Evolutionary conservation across 108 stramenopile genomes (phyloP), one percentile per base, ranked within the genome.

Genomic region (Nannochloropsis salina): DNA sequence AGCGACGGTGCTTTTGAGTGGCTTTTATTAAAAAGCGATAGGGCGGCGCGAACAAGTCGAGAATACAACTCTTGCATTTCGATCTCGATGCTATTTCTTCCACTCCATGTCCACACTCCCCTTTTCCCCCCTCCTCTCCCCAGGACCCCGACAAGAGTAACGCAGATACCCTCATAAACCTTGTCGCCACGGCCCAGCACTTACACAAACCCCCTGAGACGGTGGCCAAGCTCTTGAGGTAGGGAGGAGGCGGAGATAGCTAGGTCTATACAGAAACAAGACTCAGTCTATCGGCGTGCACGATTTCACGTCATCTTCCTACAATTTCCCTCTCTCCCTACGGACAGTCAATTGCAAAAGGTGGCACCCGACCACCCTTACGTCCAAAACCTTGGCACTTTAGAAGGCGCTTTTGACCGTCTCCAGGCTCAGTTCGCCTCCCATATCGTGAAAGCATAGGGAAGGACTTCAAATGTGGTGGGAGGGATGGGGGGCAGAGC

Each of bases 151-250:
- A 44, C 94, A 94, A 86, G 20, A 90, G 89, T 80, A 92, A 95
- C 87, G 89, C 93, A 9, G 97, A 99, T 86, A 94, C 96, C 18
- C 88, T 99, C 86, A 91, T 96, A 82, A 99, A 99, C 87, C 83
- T 96, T 82, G 92, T 97, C 83, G 94, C 94, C 42, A 95, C 94
- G 87, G 92, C 83, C 80, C 93, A 95, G 81, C 94, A 97, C 82
- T 88, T 95, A 88, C 93, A 92, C 88, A 94, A 91, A 91, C 93
- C 85, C 85, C 90, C 9, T 82, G 90, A 82, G 61, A 74, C 61
- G 61, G 61, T 74, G 61, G 61, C 61, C 6, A 74, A 74, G 61
- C 61, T 74, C 3, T 74, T 74, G 8, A 74, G 61, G 61, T 74
- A 74, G 61, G 8, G 0, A 81, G 40, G 22, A 6, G 40, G 81